Percentiles rank a stretch among this genome's conserved stretches.
Evolutionary conservation across 169 alveolate species (phyloP).

Genomic region (Blepharisma undulans): DNA sequence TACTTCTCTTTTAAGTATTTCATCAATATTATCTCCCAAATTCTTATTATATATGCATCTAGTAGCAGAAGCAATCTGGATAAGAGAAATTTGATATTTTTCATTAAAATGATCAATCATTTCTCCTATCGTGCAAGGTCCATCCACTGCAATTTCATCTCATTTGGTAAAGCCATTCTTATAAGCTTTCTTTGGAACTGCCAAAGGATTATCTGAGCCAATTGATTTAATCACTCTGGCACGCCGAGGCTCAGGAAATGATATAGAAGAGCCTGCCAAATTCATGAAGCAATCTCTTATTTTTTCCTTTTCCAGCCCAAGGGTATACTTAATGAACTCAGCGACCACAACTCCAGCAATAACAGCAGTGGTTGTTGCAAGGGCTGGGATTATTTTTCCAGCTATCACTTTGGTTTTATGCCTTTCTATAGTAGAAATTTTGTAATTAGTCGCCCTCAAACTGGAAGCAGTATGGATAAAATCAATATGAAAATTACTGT

Average conservation of each 20-base stretch:
- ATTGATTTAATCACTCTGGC: not conserved
- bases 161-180: constrained; percentile 21
- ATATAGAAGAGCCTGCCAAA: not conserved
- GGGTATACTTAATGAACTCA: constrained; percentile 84
- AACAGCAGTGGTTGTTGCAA: constrained; percentile 99
- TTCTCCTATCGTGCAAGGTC: not conserved
- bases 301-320: not conserved
- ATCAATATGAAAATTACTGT: constrained; percentile 95
- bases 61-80: not conserved
- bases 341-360: constrained; percentile 95
- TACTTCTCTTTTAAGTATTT: not conserved
- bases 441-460: constrained; percentile 96
- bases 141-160: constrained; percentile 22
- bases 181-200: constrained; percentile 1
- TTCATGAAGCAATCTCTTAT: not conserved
- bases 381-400: constrained; percentile 99
- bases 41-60: not conserved
- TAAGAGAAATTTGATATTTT: not conserved
- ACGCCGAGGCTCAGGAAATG: not conserved
- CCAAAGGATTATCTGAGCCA: not conserved
- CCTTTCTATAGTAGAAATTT: constrained; percentile 73
- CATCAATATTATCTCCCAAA: not conserved
- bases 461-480: constrained; percentile 95
- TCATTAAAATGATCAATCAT: not conserved
- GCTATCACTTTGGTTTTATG: constrained; percentile 97